Evolutionary conservation across 2,329 filamentous ascomycete species (phyloP).

Genomic region (Beauveria medogensis): DNA sequence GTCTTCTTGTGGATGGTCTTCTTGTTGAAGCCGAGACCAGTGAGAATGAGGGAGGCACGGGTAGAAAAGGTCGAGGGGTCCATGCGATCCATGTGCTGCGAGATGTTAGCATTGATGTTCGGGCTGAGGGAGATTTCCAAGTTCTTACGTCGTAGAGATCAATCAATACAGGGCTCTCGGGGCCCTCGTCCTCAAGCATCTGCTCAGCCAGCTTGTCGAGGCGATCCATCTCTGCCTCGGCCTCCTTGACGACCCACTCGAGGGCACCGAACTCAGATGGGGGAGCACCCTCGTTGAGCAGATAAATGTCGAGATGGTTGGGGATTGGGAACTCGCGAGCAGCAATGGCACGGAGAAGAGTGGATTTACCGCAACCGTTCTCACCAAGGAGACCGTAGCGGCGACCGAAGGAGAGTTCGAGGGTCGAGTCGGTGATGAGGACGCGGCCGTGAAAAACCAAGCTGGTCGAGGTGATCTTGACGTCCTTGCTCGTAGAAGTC

Average conservation of each 20-base stretch:
- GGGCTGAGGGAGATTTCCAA: background rate
- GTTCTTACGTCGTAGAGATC: conserved; percentile 85
- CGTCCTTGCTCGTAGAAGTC: conserved; percentile 75
- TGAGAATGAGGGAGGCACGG: conserved; percentile 90
- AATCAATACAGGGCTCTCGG: conserved; percentile 81
- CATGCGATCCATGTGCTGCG: conserved; percentile 94
- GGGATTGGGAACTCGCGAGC: conserved; percentile 93
- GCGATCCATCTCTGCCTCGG: conserved; percentile 83
- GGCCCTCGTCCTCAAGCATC: conserved; percentile 84
- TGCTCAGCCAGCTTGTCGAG: conserved; percentile 85
- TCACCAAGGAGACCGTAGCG: conserved; percentile 93
- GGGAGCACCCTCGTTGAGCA: conserved; percentile 93
- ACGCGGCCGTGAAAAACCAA: conserved; percentile 97
- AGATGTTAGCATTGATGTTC: conserved; percentile 15
- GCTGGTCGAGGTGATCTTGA: conserved; percentile 91
- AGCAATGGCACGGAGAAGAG: conserved; percentile 90
- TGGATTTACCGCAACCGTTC: conserved; percentile 99
- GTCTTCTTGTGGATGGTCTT: conserved; percentile 97
- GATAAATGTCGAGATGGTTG: conserved; percentile 94
- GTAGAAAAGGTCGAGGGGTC: conserved; percentile 96
- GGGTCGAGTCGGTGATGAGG: conserved; percentile 83
- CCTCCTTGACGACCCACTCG: conserved; percentile 95
- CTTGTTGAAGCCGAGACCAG: conserved; percentile 99
- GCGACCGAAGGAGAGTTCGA: conserved; percentile 88
- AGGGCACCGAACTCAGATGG: conserved; percentile 82